phyloP scores from a whole-genome alignment of 768 basidiomycete genomes.

The Mycena epipterygia region DNA sequence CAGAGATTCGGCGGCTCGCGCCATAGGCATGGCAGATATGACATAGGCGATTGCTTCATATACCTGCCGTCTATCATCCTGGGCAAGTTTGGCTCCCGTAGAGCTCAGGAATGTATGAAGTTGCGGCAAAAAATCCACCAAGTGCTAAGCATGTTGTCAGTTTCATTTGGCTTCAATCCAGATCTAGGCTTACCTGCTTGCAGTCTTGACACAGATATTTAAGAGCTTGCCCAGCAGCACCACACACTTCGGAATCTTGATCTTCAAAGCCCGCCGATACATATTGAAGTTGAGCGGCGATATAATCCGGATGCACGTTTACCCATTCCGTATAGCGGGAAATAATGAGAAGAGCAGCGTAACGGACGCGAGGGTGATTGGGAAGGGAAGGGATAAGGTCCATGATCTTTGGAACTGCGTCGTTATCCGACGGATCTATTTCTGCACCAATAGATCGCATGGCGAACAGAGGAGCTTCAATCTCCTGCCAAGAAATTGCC shows the following conservation, averaged over 20 bases:
- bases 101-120: slow-evolving; percentile 90
- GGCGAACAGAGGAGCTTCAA: slow-evolving; percentile 97
- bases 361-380: slow-evolving; percentile 90
- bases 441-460: slow-evolving; percentile 99
- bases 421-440: slow-evolving; percentile 85
- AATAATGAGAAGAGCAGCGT: slow-evolving; percentile 94
- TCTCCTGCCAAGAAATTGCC: slow-evolving; percentile 90
- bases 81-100: slow-evolving; percentile 82
- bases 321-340: slow-evolving; percentile 99
- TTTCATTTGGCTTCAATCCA: background rate
- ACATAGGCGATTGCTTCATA: slow-evolving; percentile 97
- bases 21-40: slow-evolving; percentile 94
- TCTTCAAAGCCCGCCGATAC: slow-evolving; percentile 94
- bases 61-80: slow-evolving; percentile 92
- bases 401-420: slow-evolving; percentile 96
- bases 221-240: slow-evolving; percentile 95
- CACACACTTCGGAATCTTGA: slow-evolving; percentile 83
- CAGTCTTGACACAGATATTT: slow-evolving; percentile 98
- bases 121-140: slow-evolving; percentile 92
- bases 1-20: slow-evolving; percentile 87
- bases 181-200: slow-evolving; percentile 71
- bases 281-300: slow-evolving; percentile 88
- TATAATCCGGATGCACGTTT: slow-evolving; percentile 88
- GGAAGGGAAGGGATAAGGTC: slow-evolving; percentile 93
- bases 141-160: slow-evolving; percentile 66